These are phyloP conservation scores for Suillus placidus DNA, from an alignment of 768 basidiomycete species.

Conservation along the genomic window DNA sequence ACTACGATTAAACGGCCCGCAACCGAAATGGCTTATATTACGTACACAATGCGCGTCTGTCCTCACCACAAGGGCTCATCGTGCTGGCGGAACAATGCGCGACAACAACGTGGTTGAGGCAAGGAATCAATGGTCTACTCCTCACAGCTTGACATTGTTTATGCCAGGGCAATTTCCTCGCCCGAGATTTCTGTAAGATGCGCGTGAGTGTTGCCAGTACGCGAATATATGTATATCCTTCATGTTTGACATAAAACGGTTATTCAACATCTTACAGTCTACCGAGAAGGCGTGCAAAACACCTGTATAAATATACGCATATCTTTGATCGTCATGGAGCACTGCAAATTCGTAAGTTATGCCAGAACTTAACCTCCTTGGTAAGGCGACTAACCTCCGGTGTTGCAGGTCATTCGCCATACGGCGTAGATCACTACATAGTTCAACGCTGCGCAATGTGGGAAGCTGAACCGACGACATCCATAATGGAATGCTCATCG, in stretches of 20 bases:
- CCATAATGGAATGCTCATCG: slow-evolving; percentile 24
- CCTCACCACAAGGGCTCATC: slow-evolving; percentile 34
- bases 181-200: slow-evolving; percentile 33
- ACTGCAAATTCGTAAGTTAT: slow-evolving; percentile 27
- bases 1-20: slow-evolving; percentile 34
- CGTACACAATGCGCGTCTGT: slow-evolving; percentile 29
- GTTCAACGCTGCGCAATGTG: slow-evolving; percentile 30
- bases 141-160: slow-evolving; percentile 36
- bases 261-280: slow-evolving; percentile 28
- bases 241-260: slow-evolving; percentile 31
- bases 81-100: slow-evolving; percentile 33
- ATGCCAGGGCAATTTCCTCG: slow-evolving; percentile 23
- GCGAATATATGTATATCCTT: slow-evolving; percentile 22
- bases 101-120: slow-evolving; percentile 30
- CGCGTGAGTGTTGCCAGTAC: slow-evolving; percentile 16
- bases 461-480: slow-evolving; percentile 22
- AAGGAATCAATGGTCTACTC: slow-evolving; percentile 37
- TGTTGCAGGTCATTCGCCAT: slow-evolving; percentile 10
- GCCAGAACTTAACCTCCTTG: slow-evolving; percentile 9
- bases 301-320: slow-evolving; percentile 21
- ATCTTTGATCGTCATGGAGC: slow-evolving; percentile 21
- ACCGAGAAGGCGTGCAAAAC: slow-evolving; percentile 11
- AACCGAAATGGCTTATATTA: slow-evolving; percentile 42
- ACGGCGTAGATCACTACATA: slow-evolving; percentile 13
- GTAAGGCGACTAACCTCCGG: slow-evolving; percentile 30